Evolutionary conservation across 768 basidiomycete species (phyloP).

Genomic region (Aureoboletus auriporus): DNA sequence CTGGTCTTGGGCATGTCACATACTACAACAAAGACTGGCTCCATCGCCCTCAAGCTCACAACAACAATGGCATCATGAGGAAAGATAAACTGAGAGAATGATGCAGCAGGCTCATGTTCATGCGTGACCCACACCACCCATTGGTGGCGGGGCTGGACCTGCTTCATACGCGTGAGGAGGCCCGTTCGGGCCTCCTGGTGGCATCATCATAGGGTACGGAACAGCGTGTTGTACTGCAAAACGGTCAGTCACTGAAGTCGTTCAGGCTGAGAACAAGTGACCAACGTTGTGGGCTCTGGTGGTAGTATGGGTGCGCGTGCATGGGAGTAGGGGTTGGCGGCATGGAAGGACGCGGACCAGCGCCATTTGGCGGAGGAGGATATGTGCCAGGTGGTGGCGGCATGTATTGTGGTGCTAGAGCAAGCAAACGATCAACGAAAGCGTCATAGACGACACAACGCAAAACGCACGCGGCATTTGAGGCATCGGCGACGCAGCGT

Average conservation of each 20-base stretch:
- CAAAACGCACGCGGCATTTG: conserved; percentile 78
- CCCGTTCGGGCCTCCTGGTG: conserved; percentile 58
- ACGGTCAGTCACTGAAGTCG: conserved; percentile 25
- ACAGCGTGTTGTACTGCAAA: conserved; percentile 78
- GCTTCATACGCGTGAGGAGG: conserved; percentile 75
- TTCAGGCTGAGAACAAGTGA: conserved; percentile 15
- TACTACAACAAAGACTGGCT: conserved; percentile 25
- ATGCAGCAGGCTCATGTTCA: conserved; percentile 29
- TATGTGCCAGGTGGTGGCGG: conserved; percentile 72
- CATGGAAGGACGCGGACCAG: conserved; percentile 80
- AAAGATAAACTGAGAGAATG: conserved; percentile 5
- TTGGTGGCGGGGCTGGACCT: conserved; percentile 63
- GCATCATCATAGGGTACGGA: conserved; percentile 89
- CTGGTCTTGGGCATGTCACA: conserved; percentile 16
- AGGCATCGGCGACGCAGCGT: conserved; percentile 74
- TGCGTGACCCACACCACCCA: conserved; percentile 69
- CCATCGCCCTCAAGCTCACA: conserved; percentile 23
- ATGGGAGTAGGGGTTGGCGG: conserved; percentile 88
- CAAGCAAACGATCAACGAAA: conserved; percentile 5
- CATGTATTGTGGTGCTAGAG: conserved; percentile 72
- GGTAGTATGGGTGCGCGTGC: conserved; percentile 85
- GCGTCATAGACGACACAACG: neutral
- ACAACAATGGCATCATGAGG: conserved; percentile 19
- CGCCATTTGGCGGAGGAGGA: conserved; percentile 74
- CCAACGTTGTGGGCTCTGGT: conserved; percentile 85